Evolutionary conservation across 2,329 filamentous ascomycete species (phyloP).

Genomic region (Fusarium hainanense): DNA sequence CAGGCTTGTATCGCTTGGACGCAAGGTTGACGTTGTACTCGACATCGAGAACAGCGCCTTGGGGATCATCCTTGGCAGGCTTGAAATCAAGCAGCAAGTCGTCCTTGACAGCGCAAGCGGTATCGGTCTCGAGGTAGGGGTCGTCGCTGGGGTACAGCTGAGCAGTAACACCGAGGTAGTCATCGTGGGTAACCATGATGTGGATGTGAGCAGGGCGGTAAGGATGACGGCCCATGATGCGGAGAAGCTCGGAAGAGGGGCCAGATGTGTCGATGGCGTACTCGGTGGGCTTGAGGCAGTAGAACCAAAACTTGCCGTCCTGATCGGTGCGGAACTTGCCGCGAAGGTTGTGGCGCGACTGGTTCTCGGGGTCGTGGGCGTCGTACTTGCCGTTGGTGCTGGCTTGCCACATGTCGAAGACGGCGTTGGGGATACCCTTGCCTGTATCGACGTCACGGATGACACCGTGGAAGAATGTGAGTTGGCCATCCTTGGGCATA

Average conservation of each 20-base stretch:
- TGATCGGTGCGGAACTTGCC: conserved; percentile 79
- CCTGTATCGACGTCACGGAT: conserved; percentile 73
- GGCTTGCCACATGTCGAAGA: conserved; percentile 84
- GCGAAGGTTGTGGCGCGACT: conserved; percentile 78
- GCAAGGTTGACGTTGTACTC: conserved; percentile 58
- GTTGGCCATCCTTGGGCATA: conserved; percentile 66
- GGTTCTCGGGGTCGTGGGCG: conserved; percentile 78
- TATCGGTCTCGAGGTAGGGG: conserved; percentile 66
- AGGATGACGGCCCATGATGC: conserved; percentile 60
- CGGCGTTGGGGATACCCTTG: conserved; percentile 72
- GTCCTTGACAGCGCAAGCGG: conserved; percentile 65
- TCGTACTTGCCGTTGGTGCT: conserved; percentile 81
- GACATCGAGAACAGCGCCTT: conserved; percentile 52
- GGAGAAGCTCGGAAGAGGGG: conserved; percentile 56
- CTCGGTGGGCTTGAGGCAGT: conserved; percentile 79
- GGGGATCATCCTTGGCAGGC: conserved; percentile 54
- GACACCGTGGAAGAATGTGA: conserved; percentile 75
- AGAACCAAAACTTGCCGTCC: conserved; percentile 77
- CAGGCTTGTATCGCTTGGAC: conserved; percentile 58
- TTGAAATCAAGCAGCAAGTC: conserved; percentile 63
- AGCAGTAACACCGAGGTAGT: conserved; percentile 77
- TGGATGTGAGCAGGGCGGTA: conserved; percentile 64
- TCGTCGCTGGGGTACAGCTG: conserved; percentile 80
- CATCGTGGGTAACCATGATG: conserved; percentile 68
- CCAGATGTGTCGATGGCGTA: conserved; percentile 77